Conservation (phyloP, 225 moss, liverwort and hornwort species). For the Takakia lepidozioides region DNA sequence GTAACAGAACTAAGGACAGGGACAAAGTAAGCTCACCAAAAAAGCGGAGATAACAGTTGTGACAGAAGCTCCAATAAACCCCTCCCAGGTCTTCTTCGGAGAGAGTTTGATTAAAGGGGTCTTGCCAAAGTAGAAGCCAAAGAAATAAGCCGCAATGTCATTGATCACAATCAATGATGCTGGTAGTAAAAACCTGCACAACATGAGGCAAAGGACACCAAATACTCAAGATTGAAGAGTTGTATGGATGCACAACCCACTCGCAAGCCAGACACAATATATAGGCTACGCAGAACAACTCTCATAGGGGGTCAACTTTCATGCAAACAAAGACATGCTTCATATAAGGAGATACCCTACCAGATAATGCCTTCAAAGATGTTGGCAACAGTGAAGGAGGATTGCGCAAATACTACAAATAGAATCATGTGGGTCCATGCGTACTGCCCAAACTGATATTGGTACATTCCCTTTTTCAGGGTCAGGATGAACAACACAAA, state of each 20-base stretch:
- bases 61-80: constrained; percentile 92
- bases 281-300: too few relatives aligned
- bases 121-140: constrained; percentile 89
- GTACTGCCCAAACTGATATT: constrained; percentile 95
- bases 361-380: constrained; percentile 99
- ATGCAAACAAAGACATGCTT: too few relatives aligned
- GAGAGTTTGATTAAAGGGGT: constrained; percentile 96
- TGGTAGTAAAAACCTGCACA: constrained; percentile 87
- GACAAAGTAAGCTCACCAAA: constrained; percentile 42
- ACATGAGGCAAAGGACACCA: neutral
- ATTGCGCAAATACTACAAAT: constrained; percentile 98
- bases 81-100: constrained; percentile 99
- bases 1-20: too few relatives aligned
- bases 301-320: too few relatives aligned
- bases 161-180: constrained; percentile 94
- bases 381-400: constrained; percentile 98
- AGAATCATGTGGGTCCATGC: constrained; percentile 99
- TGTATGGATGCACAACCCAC: too few relatives aligned
- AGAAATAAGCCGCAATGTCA: constrained; percentile 97
- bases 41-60: constrained; percentile 94
- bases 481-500: constrained; percentile 99
- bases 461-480: constrained; percentile 84
- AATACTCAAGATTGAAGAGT: too few relatives aligned
- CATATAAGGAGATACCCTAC: constrained; percentile 26
- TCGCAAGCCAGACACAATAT: too few relatives aligned